Conservation (phyloP, 1,284 basidiomycete genomes). For the Fistulinella cinereoalba region DNA sequence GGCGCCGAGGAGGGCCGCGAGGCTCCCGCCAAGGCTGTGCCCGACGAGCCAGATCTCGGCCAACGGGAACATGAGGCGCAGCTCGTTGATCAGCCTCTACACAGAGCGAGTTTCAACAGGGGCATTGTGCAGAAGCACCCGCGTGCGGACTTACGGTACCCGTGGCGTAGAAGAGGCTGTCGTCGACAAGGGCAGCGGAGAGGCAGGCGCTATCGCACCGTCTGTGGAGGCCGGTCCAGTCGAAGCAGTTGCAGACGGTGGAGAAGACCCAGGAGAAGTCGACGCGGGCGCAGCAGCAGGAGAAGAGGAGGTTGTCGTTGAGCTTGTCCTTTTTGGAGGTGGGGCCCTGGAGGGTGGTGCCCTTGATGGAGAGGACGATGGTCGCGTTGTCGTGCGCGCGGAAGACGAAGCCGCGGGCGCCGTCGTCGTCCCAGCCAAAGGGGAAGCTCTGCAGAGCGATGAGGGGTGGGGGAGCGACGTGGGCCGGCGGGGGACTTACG, state of each 20-base stretch:
- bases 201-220: slow-evolving; percentile 85
- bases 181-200: slow-evolving; percentile 79
- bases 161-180: slow-evolving; percentile 87
- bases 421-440: slow-evolving; percentile 91
- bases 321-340: slow-evolving; percentile 92
- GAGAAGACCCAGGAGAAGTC: slow-evolving; percentile 81
- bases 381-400: slow-evolving; percentile 77
- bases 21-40: slow-evolving; percentile 83
- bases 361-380: slow-evolving; percentile 91
- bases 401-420: slow-evolving; percentile 92
- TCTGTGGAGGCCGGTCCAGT: slow-evolving; percentile 50
- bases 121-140: too few species aligned
- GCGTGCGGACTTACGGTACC: slow-evolving; percentile 59
- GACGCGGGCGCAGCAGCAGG: slow-evolving; percentile 95
- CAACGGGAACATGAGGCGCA: slow-evolving; percentile 78
- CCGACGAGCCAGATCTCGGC: slow-evolving; percentile 93
- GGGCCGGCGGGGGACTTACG: slow-evolving; percentile 50
- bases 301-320: slow-evolving; percentile 96
- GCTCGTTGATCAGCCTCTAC: slow-evolving; percentile 72
- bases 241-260: slow-evolving; percentile 90
- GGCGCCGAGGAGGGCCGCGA: slow-evolving; percentile 84
- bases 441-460: slow-evolving; percentile 63
- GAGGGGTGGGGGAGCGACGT: not conserved
- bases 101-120: too few species aligned
- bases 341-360: slow-evolving; percentile 81